Conservation (phyloP, 306 rosid genomes). For the Begonia peltatifolia region DNA sequence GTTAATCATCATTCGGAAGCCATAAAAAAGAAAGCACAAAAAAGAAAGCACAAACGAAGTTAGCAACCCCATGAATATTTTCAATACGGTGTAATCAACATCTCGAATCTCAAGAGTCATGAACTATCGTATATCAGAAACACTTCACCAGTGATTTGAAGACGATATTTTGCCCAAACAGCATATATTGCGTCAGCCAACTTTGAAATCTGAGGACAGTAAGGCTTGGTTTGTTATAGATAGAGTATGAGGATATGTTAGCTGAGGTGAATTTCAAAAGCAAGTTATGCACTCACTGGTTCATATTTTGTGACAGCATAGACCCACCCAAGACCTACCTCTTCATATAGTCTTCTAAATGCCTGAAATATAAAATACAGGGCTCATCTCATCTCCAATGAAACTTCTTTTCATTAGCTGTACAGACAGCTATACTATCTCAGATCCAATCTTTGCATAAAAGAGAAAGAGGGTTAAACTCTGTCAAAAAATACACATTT, state of each 20-base stretch:
- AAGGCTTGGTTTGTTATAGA: neutral
- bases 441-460: too few relatives aligned
- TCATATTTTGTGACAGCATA: slow-evolving; percentile 75
- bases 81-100: too few relatives aligned
- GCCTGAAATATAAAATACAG: slow-evolving; percentile 29
- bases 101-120: too few relatives aligned
- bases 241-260: neutral
- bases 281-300: slow-evolving; percentile 39
- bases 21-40: too few relatives aligned
- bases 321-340: slow-evolving; percentile 88
- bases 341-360: slow-evolving; percentile 70
- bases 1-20: too few relatives aligned
- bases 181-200: slow-evolving; percentile 59
- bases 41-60: too few relatives aligned
- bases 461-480: neutral
- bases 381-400: too few relatives aligned
- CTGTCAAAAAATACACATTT: too few relatives aligned
- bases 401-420: too few relatives aligned
- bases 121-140: too few relatives aligned
- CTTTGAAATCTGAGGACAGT: slow-evolving; percentile 37
- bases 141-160: slow-evolving; percentile 62
- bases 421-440: too few relatives aligned
- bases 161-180: slow-evolving; percentile 85
- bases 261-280: slow-evolving; percentile 6
- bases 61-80: too few relatives aligned